Base-by-base conservation (phyloP, 2,329 filamentous ascomycete genomes). In the Paracoccidioides brasiliensis region DNA sequence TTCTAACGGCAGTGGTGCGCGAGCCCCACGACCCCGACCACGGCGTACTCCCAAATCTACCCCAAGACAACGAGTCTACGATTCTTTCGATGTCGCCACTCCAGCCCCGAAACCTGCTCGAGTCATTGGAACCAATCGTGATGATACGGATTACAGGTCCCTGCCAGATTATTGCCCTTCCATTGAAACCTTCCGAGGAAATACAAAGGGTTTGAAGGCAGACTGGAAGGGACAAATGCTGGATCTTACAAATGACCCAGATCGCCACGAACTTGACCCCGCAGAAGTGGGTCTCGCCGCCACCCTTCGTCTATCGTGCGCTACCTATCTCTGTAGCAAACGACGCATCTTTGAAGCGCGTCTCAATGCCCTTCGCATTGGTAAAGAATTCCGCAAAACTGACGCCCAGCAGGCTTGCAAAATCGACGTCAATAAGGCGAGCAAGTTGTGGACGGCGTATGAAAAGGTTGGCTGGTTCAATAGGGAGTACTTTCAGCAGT, bases 361-460 rank as follows among this genome's bases (percentile, higher is more conserved):
- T 43, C 79, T 91, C 38, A 80, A 85, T 57, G 80, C 83, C 2
- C 73, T 82, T 41, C 72, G 75, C 55, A 82, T 81, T 40, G 80
- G 80, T 67, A 93, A 94, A 71, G 86, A 90, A 65, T 96, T 95
- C 70, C 84, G 88, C 69, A 95, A 95, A 79, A 97, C 91, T 1
- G 88, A 95, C 67, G 89, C 90, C 4, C 91, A 97, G 70, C 88
- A 95, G 69, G 89, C 88, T n/a, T 95, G 89, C 79, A 94, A 94
- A 76, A 95, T 96, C 60, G 91, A 97, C 65, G 91, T 97, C 69
- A 96, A 96, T 77, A 97, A 96, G 76, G 89, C 90, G 3, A 94
- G 88, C 61, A 91, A 91, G 70, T 77, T 97, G 49, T 95, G 89
- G 87, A 84, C 83, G 41, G 89, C 89, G 5, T 97, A 88, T 67